Evolutionary conservation across 176 grass and related monocot genomes (phyloP), one percentile per base, ranked within the genome.

Genomic region (Canna indica): DNA sequence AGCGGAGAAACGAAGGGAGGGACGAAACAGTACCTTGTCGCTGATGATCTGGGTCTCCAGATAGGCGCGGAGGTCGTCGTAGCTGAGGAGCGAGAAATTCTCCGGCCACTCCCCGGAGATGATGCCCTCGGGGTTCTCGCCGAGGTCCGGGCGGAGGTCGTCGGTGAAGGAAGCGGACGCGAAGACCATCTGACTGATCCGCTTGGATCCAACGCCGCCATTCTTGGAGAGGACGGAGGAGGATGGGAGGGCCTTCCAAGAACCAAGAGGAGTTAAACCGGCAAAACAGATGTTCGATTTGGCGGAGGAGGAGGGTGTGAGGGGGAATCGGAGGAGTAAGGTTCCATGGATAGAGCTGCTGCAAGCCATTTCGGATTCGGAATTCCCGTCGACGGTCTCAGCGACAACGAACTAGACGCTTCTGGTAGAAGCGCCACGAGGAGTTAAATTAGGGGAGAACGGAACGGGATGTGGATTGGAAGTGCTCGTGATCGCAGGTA

Each of bases 81-180:
- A 88, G 83, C 74, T 83, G 72, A 92, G 74, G 16, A 88, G 75
- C 24, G 83, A 93, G 75, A 83, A 74, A 63, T 88, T 93, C 1
- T 79, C 86, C 9, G 86, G 71, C 83, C 85, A 88, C 58, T 94
- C 90, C 5, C 90, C 86, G 1, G 86, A 95, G 27, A 95, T 83
- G 76, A 95, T 75, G 17, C 86, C 83, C 79, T 95, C 86, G 0
- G 90, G 84, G 53, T 95, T 68, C 81, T 95, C 90, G 56, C 83
- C 91, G 50, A 90, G 77, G 20, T 68, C 64, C 75, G 82, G 84
- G 27, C 91, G 84, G 47, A 46, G 47, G 79, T 88, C 85, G 3
- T 56, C 91, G 22, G 28, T 12, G 11, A 80, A 76, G 32, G 70
- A 78, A 60, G 68, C 81, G 24, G 30, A 41, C 33, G 71, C 75